Evolutionary conservation across 352 stramenopile species (phyloP), one percentile per base, ranked within the genome.

Genomic region (Thalassiosira gravida): DNA sequence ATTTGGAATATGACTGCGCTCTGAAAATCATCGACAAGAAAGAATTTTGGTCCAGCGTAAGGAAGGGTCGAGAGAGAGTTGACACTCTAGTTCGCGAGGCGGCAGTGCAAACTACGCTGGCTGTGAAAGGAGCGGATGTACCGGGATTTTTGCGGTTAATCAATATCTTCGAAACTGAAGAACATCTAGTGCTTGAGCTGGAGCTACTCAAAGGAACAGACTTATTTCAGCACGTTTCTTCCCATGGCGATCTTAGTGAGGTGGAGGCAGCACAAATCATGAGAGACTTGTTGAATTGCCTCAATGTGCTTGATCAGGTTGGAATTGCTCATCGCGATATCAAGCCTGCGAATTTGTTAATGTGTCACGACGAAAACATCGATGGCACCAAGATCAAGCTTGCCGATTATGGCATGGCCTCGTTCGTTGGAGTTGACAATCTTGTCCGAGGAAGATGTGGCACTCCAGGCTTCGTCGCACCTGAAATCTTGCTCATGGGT

Each of bases 311-410:
- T 74, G 95, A 98, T 80, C 95, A 90, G 58, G 91, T 95, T 25
- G 96, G 97, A 59, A 92, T 98, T 47, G 96, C 97, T 56, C 96
- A 98, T 80, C 86, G 96, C 22, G 96, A 99, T 83, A 88, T 99
- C 9, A 99, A 99, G 82, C 96, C 96, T 24, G 97, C 96, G n/a
- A 99, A 99, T 81, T 87, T 99, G 25, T 90, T 98, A 11, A 96
- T 99, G 57, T 97, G 97, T 73, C 25, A 85, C 16, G 55, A 77
- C 22, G 52, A 80, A 18, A 71, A 82, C 14, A 49, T 56, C 64
- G 57, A 76, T 49, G 82, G 76, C n/a, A 49, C 77, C 14, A 75
- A 61, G 57, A 75, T 98, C 63, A 98, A 98, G 80, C 83, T 98
- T 61, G 94, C 93, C 42, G 96, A 98, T 74, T 98, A 97, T 76